Base-by-base conservation (phyloP, 257 asterid species). In the Mentha longifolia region DNA sequence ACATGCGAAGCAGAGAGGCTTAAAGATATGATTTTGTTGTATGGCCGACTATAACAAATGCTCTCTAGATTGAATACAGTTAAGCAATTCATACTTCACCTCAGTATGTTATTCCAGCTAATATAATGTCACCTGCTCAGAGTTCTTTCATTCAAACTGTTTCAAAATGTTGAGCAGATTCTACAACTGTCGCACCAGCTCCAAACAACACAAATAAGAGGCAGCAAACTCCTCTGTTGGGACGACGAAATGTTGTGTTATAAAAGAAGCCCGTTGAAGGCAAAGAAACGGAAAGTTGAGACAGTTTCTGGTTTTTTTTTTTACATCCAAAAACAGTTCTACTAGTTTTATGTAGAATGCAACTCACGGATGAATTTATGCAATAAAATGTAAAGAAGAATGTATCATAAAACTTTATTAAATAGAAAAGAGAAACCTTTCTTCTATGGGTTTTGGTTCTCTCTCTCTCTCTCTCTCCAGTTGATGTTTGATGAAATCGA, bases 1-100 rank as follows among this genome's bases (percentile, higher is more conserved):
- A 71, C 76, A 28, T 54, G 77, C 3, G 99, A 95, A 90, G 95
- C 97, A 60, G 70, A 83, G 70, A 83, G 80, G 74, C 88, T 95
- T 6, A 77, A 85, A 76, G 91, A 81, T 16, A 65, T 95, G 90
- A 85, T 92, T 46, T 61, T 43, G 52, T 84, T 81, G 74, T 89
- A 92, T 71, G 98, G 97, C 33, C 89, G 99, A 49, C 33, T 82
- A 31, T 37, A 25, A 45, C 39, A 20, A 51, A 62, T 49, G 31
- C 0, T 28, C 31, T 28, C 3, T 28, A 3, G 2, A 28, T 28
- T 28, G 31, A 61, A 42, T 10, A 41, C 42, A 28, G 79, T 76
- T 72, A 73, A 72, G 76, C 62, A 65, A 35, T 43, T 69, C 60
- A 55, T 41, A 20, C 35, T 65, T 45, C 63, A 46, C 54, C 61